Evolutionary conservation across 805 yeast species (phyloP), one percentile per base, ranked within the genome.

Genomic region (Cyberlindnera mycetangii): DNA sequence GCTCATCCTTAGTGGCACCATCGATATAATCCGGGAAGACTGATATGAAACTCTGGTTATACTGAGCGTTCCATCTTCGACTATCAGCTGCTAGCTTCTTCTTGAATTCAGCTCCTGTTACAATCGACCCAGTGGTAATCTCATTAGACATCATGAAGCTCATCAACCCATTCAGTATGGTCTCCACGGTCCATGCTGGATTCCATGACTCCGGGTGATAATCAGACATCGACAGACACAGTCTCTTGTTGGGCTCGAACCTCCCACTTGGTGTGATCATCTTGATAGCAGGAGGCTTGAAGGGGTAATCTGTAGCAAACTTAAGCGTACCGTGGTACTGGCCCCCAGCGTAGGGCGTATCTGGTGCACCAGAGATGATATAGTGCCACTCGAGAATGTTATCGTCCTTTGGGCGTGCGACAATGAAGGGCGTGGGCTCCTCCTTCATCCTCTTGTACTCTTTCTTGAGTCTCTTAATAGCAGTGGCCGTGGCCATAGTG

Each of bases 181-280:
- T 88, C 25, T 86, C 73, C 30, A 90, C 97, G 27, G 88, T 79
- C 97, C 97, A 90, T 4, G 95, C 86, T 1, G 97, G 97, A 63
- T 90, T 89, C 97, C 97, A 90, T 1, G 84, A 70, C 60, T 89
- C 93, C 5, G 96, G 97, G 57, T 90, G 97, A 63, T 77, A 90
- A 65, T 89, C 97, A 57, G 95, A 83, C 79, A 90, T 89, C 9
- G 89, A 80, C 32, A 90, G 69, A 65, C 97, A 90, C 18, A 90
- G 71, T 39, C 93, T 69, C 3, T 83, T 76, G 59, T 86, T 85
- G 45, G 89, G 76, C 38, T 76, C 74, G 62, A 90, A 90, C 37
- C 95, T 71, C 3, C 97, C 97, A 54, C 81, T 85, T 3, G 97
- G 97, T 0, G 97, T 90, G 24, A 82, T 67, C 85, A 90, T 88